phyloP scores from a whole-genome alignment of 495 filamentous ascomycete genomes.

The Xylaria venustula region DNA sequence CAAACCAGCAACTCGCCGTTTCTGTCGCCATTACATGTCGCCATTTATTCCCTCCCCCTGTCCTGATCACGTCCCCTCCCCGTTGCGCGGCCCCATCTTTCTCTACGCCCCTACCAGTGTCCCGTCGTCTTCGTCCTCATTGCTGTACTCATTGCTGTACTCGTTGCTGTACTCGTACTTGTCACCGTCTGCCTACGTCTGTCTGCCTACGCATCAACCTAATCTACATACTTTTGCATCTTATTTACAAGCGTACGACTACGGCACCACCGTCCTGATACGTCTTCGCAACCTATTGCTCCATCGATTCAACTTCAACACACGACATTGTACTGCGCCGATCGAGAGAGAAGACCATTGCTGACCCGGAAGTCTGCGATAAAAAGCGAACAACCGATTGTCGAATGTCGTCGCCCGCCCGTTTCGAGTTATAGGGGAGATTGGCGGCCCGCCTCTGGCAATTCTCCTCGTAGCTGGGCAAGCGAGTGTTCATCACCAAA shows the following conservation, averaged over 20 bases:
- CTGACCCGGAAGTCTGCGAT: too few relatives aligned
- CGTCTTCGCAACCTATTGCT: not conserved
- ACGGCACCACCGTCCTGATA: not conserved
- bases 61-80: not conserved
- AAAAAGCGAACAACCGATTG: not conserved
- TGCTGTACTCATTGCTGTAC: not conserved
- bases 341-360: too few relatives aligned
- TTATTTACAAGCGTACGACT: not conserved
- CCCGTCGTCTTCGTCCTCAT: not conserved
- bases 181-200: not conserved
- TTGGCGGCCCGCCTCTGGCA: constrained; percentile 11
- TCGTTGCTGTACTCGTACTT: not conserved
- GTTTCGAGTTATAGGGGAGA: constrained; percentile 12
- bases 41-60: constrained; percentile 5
- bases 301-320: not conserved
- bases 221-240: not conserved
- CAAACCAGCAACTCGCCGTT: not conserved
- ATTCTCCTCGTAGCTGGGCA: not conserved
- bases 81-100: constrained; percentile 14
- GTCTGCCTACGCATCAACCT: not conserved
- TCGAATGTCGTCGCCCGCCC: constrained; percentile 12
- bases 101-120: constrained; percentile 2
- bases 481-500: not conserved
- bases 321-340: not conserved
- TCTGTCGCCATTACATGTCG: too few relatives aligned